phyloP scores from a whole-genome alignment of 2,329 filamentous ascomycete genomes.

The Trichophyton schoenleinii region DNA sequence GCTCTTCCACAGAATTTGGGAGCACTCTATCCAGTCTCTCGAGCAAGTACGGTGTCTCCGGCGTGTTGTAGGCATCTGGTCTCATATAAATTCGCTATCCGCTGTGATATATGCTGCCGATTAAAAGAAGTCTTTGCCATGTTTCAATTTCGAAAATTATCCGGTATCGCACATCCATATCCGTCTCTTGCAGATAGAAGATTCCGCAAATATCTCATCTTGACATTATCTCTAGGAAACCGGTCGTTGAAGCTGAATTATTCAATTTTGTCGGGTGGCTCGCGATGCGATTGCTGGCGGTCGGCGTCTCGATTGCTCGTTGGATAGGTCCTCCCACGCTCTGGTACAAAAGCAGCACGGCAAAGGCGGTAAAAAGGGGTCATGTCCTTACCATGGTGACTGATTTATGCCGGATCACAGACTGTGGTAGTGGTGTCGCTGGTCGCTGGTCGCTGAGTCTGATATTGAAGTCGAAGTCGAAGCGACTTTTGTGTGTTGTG shows the following conservation, averaged over 20 bases:
- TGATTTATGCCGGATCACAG: slow-evolving; percentile 34
- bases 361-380: slow-evolving; percentile 9
- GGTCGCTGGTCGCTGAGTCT: slow-evolving; percentile 22
- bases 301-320: not conserved
- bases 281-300: not conserved
- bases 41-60: not conserved
- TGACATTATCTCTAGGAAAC: not conserved
- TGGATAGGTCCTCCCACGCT: slow-evolving; percentile 11
- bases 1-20: not conserved
- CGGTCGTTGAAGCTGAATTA: not conserved
- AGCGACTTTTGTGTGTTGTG: slow-evolving; percentile 3
- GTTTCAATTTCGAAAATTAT: not conserved
- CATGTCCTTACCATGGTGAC: slow-evolving; percentile 36
- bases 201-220: too few species aligned
- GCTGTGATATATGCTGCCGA: not conserved
- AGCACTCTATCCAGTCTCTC: not conserved
- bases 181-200: not conserved
- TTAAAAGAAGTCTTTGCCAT: not conserved
- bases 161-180: too few species aligned
- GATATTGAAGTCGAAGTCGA: slow-evolving; percentile 27
- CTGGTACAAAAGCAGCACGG: slow-evolving; percentile 12
- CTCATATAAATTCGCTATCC: not conserved
- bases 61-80: too few species aligned
- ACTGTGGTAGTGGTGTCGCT: slow-evolving; percentile 12
- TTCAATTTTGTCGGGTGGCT: not conserved